Conservation (phyloP, 2,329 filamentous ascomycete species). For the Talaromyces sp. region DNA sequence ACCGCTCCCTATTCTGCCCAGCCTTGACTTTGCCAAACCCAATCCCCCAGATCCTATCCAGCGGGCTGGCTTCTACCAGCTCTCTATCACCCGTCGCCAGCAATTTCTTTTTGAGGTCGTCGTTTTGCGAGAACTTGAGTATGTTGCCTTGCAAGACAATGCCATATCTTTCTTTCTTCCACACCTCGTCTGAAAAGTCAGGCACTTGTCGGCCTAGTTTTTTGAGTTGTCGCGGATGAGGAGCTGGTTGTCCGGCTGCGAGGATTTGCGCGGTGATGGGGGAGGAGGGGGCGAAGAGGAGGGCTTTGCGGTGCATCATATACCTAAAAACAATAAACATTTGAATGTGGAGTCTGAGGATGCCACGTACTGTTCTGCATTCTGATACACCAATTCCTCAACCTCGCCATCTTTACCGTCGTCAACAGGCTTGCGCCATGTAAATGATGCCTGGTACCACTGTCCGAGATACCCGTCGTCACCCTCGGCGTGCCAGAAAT, state of each 20-base stretch:
- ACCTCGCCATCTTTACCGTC: background rate
- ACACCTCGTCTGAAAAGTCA: conserved; percentile 24
- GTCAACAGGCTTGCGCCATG: conserved; percentile 6
- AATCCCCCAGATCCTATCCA: conserved; percentile 31
- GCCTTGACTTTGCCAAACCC: conserved; percentile 28
- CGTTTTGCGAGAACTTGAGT: conserved; percentile 28
- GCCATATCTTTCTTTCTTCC: conserved; percentile 21
- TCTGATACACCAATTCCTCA: conserved; percentile 14
- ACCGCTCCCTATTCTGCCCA: conserved; percentile 19
- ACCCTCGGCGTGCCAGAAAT: conserved; percentile 19
- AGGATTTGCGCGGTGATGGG: conserved; percentile 23
- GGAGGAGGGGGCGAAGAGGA: conserved; percentile 24
- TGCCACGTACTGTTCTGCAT: conserved; percentile 9
- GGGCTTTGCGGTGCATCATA: conserved; percentile 34
- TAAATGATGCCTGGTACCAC: conserved; percentile 18
- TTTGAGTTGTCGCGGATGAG: conserved; percentile 17
- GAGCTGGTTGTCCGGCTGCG: conserved; percentile 16
- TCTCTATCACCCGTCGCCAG: conserved; percentile 24
- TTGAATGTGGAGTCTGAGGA: background rate
- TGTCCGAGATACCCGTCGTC: conserved; percentile 18
- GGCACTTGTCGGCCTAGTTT: conserved; percentile 26
- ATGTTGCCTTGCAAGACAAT: conserved; percentile 28
- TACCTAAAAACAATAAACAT: conserved; percentile 13
- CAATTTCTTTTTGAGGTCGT: conserved; percentile 20
- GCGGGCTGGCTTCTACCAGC: conserved; percentile 31